Base-by-base conservation (phyloP, 1,139 yeast species). In the Insectozyma bohioensis region DNA sequence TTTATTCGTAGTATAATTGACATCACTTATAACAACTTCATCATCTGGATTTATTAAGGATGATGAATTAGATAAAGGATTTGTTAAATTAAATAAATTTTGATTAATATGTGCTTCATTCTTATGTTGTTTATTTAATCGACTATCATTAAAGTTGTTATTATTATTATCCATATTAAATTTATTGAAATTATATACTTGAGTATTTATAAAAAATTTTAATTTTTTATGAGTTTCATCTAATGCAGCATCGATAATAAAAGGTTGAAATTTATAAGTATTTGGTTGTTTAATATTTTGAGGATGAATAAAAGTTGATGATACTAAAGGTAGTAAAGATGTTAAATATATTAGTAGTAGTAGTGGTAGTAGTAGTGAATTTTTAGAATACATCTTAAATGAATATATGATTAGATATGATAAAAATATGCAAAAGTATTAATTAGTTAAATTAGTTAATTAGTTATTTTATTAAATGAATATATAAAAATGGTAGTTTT, bases 81-180 rank as follows among this genome's bases (percentile, higher is more conserved):
- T n/a, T n/a, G n/a, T n/a, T n/a, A n/a, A n/a, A n/a, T n/a, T n/a
- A n/a, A n/a, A n/a, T n/a, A n/a, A n/a, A n/a, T n/a, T n/a, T n/a
- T n/a, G n/a, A n/a, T n/a, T n/a, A n/a, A n/a, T n/a, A n/a, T n/a
- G n/a, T n/a, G n/a, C n/a, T n/a, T n/a, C n/a, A n/a, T n/a, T n/a
- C n/a, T n/a, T n/a, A n/a, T n/a, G n/a, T n/a, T n/a, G n/a, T n/a
- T n/a, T n/a, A n/a, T n/a, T n/a, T n/a, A n/a, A n/a, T n/a, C n/a
- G n/a, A n/a, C n/a, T n/a, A n/a, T n/a, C n/a, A n/a, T n/a, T n/a
- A n/a, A n/a, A n/a, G n/a, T n/a, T n/a, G n/a, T n/a, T n/a, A n/a
- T n/a, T n/a, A 29, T 95, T 95, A 55, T 85, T 95, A 54, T 85
- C 84, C 72, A 86, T 86, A 53, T 94, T 92, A 56, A 84, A 71